Evolutionary conservation across 2,329 filamentous ascomycete genomes (phyloP), one percentile per base, ranked within the genome.

Genomic region (Diaporthe vaccinii): DNA sequence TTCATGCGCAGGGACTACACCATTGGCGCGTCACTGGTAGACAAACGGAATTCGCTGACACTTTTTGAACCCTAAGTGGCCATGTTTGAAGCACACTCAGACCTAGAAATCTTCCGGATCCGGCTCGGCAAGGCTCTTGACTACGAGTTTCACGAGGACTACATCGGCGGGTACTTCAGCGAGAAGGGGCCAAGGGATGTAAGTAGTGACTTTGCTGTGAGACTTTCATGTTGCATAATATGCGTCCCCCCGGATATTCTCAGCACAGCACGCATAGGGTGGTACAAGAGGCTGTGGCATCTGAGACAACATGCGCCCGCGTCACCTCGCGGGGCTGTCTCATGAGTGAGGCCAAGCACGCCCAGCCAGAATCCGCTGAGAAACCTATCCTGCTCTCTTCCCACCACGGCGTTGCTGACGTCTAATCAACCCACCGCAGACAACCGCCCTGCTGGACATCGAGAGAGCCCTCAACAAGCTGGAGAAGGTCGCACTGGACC

Each of bases 81-180:
- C 78, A 98, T 99, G 95, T 94, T 98, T 80, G 97, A 99, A 84
- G 96, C 96, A 1, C 97, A 99, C 84, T 93, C 95, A 7, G 96
- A 99, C 83, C 90, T 96, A 1, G 97, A 99, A 81, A 98, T 99
- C 75, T 98, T 99, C 83, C 93, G 97, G 25, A 93, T 98, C 58
- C 91, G 97, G 6, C 89, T 99, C 4, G 97, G 97, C 36, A 98
- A 98, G 82, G 95, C 96, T 2, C 88, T 99, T 55, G 96, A 99
- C 83, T 99, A 96, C 82, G 97, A 99, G 82, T 99, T 94, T 80
- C 95, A 98, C 82, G 97, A 98, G 85, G 97, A 99, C 86, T 98
- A 98, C 81, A 98, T 99, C 77, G 97, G 97, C 59, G 95, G 94
- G 8, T 93, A 99, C 76, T 99, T 99, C 84, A 98, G 94, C 76